A percentile compares a stretch with the other conserved stretches of the same genome.
Evolutionary conservation across 495 filamentous ascomycete genomes (phyloP).

Genomic region (Neurospora pannonica): DNA sequence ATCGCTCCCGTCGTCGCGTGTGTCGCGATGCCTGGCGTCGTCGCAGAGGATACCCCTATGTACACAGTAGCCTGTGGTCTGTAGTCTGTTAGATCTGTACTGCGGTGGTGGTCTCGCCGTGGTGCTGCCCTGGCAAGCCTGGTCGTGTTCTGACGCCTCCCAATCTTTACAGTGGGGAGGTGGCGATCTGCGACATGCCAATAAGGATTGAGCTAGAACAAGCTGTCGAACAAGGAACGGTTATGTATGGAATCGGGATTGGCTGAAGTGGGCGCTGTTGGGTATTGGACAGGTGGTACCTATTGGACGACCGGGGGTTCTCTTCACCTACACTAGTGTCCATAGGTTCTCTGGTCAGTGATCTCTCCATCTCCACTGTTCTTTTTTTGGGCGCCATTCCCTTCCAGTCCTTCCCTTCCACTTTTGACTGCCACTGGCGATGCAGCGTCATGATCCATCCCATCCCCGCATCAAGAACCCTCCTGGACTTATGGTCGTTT

Average conservation of each 20-base stretch:
- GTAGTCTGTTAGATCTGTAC: neutral
- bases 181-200: neutral
- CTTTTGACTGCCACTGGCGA: too few species aligned
- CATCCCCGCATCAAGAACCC: neutral
- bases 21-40: neutral
- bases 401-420: neutral
- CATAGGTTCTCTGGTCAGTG: neutral
- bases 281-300: neutral
- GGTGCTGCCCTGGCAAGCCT: neutral
- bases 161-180: neutral
- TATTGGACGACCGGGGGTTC: neutral
- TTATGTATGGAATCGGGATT: neutral
- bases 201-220: neutral
- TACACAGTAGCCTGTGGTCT: neutral
- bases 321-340: too few species aligned
- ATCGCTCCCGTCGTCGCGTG: neutral
- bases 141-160: neutral
- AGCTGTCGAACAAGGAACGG: neutral
- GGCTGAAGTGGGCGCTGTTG: neutral
- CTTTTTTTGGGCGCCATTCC: neutral
- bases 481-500: neutral
- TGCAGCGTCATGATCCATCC: neutral
- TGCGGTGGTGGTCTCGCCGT: neutral
- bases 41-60: neutral
- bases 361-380: neutral